Evolutionary conservation across 2,329 filamentous ascomycete genomes (phyloP).

Genomic region (Niveomyces coronatus): DNA sequence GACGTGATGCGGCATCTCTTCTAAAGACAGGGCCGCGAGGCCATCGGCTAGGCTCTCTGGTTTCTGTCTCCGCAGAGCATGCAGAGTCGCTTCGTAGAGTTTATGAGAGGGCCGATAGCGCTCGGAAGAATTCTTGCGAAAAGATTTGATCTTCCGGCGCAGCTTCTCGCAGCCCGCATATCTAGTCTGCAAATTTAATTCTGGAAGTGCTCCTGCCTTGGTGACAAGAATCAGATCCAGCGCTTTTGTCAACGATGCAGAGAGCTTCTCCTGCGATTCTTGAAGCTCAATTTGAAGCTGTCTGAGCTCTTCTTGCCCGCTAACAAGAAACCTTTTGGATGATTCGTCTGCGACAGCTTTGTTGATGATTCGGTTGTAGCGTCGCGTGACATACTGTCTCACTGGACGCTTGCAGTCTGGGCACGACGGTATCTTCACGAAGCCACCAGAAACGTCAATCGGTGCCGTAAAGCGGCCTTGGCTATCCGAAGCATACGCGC

Average conservation of each 20-base stretch:
- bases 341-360: conserved; percentile 49
- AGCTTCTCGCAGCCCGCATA: neutral
- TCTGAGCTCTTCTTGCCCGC: conserved; percentile 24
- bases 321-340: conserved; percentile 46
- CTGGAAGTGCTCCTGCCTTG: no score
- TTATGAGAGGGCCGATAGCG: conserved; percentile 6
- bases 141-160: neutral
- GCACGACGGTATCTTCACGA: conserved; percentile 36
- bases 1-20: neutral
- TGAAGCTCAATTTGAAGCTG: conserved; percentile 17
- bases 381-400: conserved; percentile 34
- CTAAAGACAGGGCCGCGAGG: neutral
- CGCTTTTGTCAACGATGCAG: neutral
- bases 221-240: no score
- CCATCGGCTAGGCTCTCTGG: neutral
- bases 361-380: conserved; percentile 52
- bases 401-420: conserved; percentile 48
- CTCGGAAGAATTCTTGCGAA: neutral
- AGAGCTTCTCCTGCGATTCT: conserved; percentile 12
- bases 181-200: neutral
- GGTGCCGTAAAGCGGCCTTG: conserved; percentile 18
- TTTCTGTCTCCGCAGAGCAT: neutral
- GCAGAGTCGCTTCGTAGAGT: conserved; percentile 23
- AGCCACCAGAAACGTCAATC: conserved; percentile 32
- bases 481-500: conserved; percentile 33